A percentile compares a stretch with the other conserved stretches of the same genome.
Conservation (phyloP, 495 filamentous ascomycete species). For the Jackrogersella multiformis region DNA sequence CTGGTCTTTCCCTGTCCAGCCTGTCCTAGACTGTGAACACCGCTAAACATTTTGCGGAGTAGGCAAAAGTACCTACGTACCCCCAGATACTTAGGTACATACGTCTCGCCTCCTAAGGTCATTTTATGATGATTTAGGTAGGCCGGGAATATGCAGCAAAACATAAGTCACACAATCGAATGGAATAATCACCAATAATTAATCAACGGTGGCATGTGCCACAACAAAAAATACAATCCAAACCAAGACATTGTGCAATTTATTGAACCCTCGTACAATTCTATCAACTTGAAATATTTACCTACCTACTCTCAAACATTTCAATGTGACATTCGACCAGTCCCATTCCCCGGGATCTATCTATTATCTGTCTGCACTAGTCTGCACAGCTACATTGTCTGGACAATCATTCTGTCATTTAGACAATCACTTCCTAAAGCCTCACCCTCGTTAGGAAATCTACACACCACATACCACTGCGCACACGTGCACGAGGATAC, state of each 20-base stretch:
- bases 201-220: conserved; percentile 29
- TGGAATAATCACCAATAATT: conserved; percentile 4
- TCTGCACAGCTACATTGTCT: not conserved
- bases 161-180: conserved; percentile 32
- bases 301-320: conserved; percentile 25
- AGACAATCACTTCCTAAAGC: not conserved
- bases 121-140: too few species aligned
- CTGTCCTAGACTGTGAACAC: not conserved
- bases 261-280: not conserved
- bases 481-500: conserved; percentile 18
- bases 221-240: conserved; percentile 8
- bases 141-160: conserved; percentile 33
- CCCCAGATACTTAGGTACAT: too few species aligned
- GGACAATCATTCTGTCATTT: not conserved
- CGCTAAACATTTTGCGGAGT: conserved; percentile 22
- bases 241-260: conserved; percentile 7
- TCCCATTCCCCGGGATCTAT: not conserved
- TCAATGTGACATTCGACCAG: conserved; percentile 7
- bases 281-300: too few species aligned
- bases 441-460: not conserved
- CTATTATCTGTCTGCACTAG: not conserved
- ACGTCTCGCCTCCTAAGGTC: conserved; percentile 16
- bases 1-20: not conserved
- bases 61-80: conserved; percentile 18
- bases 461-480: not conserved